These are phyloP conservation scores for Saccharomycopsis oosterbeekiorum DNA, from an alignment of 805 yeast genomes.

Conservation along the genomic window DNA sequence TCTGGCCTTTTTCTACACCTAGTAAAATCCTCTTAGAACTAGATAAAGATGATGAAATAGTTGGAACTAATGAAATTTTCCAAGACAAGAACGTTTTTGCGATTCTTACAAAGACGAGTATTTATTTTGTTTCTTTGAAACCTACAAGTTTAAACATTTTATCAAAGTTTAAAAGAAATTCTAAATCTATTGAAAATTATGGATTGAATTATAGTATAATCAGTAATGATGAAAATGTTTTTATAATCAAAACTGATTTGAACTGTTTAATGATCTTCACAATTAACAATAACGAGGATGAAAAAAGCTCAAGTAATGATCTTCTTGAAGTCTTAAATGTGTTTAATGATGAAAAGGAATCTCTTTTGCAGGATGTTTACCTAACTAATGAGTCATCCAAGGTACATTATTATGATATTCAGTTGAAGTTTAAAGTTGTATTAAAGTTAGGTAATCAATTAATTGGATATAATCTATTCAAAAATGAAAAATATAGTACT, in stretches of 20 bases:
- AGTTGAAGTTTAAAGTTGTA: conserved; percentile 23
- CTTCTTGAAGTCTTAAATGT: conserved; percentile 7
- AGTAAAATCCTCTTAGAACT: background rate
- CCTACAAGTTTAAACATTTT: background rate
- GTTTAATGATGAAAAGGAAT: conserved; percentile 9
- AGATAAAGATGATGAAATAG: background rate
- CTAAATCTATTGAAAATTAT: conserved; percentile 28
- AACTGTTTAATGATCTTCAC: conserved; percentile 32
- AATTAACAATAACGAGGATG: conserved; percentile 9
- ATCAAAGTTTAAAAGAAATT: background rate
- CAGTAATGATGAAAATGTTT: background rate
- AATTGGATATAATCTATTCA: conserved; percentile 20
- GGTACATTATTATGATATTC: conserved; percentile 17
- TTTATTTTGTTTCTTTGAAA: background rate
- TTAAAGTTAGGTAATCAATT: conserved; percentile 23
- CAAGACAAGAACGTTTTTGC: background rate
- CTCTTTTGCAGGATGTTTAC: conserved; percentile 15
- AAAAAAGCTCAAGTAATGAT: conserved; percentile 4
- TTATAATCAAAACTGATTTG: conserved; percentile 29
- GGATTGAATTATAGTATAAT: conserved; percentile 26
- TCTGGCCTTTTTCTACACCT: background rate
- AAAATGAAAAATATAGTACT: background rate
- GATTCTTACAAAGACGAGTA: background rate
- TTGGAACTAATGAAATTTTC: background rate
- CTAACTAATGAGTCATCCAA: conserved; percentile 4